A percentile compares a stretch with the other conserved stretches of the same genome.
These are phyloP conservation scores for Gastrolobium bilobum DNA, from an alignment of 306 rosid species.

Conservation along the genomic window DNA sequence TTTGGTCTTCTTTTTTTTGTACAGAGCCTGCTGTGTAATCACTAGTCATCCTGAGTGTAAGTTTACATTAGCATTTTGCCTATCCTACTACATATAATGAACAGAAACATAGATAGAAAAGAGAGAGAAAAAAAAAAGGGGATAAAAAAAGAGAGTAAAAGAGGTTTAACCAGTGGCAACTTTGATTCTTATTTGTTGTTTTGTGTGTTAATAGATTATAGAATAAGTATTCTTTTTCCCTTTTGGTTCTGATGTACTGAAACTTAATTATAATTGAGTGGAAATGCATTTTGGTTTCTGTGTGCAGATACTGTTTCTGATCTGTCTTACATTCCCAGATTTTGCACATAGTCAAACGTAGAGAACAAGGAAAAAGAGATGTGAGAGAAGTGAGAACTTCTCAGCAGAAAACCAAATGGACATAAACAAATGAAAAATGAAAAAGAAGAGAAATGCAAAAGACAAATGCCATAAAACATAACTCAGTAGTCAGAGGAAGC, in stretches of 20 bases:
- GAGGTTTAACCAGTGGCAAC: conserved; percentile 58
- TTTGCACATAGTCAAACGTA: neutral
- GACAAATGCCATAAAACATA: conserved; percentile 3
- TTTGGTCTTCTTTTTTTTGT: conserved; percentile 64
- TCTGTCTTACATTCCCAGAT: conserved; percentile 36
- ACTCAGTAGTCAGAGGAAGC: conserved; percentile 26
- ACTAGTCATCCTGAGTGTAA: conserved; percentile 72
- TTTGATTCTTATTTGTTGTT: conserved; percentile 61
- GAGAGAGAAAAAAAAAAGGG: conserved; percentile 10
- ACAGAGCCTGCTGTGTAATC: conserved; percentile 68
- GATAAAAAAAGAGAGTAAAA: conserved; percentile 11
- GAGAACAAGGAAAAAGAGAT: neutral
- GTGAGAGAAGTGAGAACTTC: neutral
- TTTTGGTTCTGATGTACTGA: conserved; percentile 69
- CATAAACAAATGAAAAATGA: conserved; percentile 24
- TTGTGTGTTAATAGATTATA: conserved; percentile 75
- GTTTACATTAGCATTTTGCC: conserved; percentile 73
- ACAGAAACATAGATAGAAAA: conserved; percentile 51
- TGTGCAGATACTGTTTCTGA: conserved; percentile 60
- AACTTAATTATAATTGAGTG: conserved; percentile 70
- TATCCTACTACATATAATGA: conserved; percentile 59
- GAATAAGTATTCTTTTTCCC: conserved; percentile 50
- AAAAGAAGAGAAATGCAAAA: conserved; percentile 14
- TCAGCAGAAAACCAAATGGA: neutral
- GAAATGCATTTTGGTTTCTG: conserved; percentile 75